Percentiles rank a stretch among this genome's conserved stretches.
These are phyloP conservation scores for Arctium lappa DNA, from an alignment of 129 eudicot species.

Conservation along the genomic window DNA sequence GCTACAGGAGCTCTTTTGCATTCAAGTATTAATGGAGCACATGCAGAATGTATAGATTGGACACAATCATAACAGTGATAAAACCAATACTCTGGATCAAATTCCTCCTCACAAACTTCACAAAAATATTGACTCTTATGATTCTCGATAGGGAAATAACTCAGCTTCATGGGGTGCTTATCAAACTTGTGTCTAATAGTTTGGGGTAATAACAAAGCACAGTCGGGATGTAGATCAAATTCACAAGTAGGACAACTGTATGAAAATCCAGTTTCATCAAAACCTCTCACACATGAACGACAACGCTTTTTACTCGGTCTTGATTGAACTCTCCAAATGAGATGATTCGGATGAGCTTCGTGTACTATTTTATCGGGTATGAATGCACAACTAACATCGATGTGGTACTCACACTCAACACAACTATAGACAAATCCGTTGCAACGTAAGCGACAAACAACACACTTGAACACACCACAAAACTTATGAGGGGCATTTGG, in stretches of 20 bases:
- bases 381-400: neutral
- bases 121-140: no score
- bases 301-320: neutral
- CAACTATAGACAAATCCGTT: conserved; percentile 3
- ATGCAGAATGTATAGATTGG: conserved; percentile 3
- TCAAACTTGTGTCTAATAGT: neutral
- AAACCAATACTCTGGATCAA: neutral
- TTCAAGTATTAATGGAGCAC: neutral
- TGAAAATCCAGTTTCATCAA: no score
- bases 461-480: neutral
- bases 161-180: no score
- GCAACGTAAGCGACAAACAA: neutral
- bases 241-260: neutral
- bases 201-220: conserved; percentile 1
- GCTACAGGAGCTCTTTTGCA: neutral
- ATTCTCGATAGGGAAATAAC: no score
- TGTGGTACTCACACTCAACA: neutral
- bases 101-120: no score
- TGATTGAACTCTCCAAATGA: neutral
- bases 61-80: conserved; percentile 3
- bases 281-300: neutral
- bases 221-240: neutral
- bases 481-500: neutral
- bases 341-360: conserved; percentile 5
- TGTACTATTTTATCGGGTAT: conserved; percentile 7